These are phyloP conservation scores for Lentinula detonsa DNA, from an alignment of 768 basidiomycete species.

Conservation along the genomic window DNA sequence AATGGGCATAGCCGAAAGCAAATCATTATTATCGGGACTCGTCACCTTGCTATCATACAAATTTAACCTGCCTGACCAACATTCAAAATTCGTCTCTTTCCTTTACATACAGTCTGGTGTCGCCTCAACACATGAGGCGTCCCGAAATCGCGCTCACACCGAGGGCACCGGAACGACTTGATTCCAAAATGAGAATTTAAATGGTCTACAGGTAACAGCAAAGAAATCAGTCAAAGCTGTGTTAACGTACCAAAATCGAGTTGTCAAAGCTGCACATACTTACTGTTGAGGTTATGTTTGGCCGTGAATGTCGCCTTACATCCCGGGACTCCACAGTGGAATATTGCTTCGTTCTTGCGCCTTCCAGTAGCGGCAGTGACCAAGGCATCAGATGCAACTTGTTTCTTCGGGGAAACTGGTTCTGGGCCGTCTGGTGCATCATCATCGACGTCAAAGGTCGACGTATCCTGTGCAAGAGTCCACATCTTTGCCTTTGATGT, in stretches of 20 bases:
- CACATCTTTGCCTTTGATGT: not conserved
- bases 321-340: not conserved
- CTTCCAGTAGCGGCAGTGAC: not conserved
- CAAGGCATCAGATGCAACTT: constrained; percentile 4
- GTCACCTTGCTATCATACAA: no score
- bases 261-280: not conserved
- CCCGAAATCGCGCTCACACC: constrained; percentile 7
- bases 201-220: not conserved
- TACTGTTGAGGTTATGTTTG: constrained; percentile 6
- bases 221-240: not conserved
- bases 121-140: constrained; percentile 3
- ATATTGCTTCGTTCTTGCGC: not conserved
- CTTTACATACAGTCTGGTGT: constrained; percentile 2
- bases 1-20: not conserved
- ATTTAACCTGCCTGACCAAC: not conserved
- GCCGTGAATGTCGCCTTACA: constrained; percentile 6
- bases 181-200: constrained; percentile 7
- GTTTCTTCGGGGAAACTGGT: not conserved
- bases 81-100: not conserved
- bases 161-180: not conserved
- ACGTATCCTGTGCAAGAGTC: not conserved
- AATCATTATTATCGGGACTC: no score
- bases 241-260: not conserved
- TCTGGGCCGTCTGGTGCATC: not conserved
- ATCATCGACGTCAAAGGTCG: constrained; percentile 4